phyloP scores from a whole-genome alignment of 305 asterid species.

The Fraxinus dipetala region DNA sequence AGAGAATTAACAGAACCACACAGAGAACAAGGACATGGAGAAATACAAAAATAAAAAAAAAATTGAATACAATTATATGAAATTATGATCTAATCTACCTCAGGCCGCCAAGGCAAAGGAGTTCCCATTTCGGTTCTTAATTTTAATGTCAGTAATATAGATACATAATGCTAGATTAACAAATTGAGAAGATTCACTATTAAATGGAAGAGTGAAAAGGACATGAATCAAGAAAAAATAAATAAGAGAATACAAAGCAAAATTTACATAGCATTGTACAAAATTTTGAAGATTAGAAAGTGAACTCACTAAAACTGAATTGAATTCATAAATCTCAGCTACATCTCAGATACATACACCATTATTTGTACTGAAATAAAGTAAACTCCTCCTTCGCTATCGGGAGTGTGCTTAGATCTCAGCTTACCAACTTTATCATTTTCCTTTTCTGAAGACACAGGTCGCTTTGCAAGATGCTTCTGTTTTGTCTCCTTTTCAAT shows the following conservation, averaged over 20 bases:
- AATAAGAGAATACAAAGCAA: neutral
- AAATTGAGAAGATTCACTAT: neutral
- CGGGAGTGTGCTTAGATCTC: constrained; percentile 34
- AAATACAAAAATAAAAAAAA: neutral
- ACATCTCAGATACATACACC: neutral
- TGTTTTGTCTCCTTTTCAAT: constrained; percentile 93
- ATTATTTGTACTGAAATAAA: neutral
- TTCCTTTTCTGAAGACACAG: constrained; percentile 49
- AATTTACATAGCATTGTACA: neutral
- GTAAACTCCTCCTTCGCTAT: constrained; percentile 46
- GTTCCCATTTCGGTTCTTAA: neutral
- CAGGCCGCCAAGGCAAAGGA: neutral
- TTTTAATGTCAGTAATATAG: neutral
- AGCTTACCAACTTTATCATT: constrained; percentile 43
- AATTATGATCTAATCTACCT: neutral
- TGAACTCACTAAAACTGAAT: neutral
- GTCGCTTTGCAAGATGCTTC: constrained; percentile 79
- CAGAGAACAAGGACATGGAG: neutral
- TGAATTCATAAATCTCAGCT: neutral
- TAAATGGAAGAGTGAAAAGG: neutral
- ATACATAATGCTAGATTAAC: neutral
- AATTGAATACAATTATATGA: neutral
- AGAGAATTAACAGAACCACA: neutral
- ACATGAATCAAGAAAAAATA: neutral
- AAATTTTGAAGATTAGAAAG: neutral